Evolutionary conservation across 179 eudicot genomes (phyloP), one percentile per base, ranked within the genome.

Genomic region (Gypsophila paniculata): DNA sequence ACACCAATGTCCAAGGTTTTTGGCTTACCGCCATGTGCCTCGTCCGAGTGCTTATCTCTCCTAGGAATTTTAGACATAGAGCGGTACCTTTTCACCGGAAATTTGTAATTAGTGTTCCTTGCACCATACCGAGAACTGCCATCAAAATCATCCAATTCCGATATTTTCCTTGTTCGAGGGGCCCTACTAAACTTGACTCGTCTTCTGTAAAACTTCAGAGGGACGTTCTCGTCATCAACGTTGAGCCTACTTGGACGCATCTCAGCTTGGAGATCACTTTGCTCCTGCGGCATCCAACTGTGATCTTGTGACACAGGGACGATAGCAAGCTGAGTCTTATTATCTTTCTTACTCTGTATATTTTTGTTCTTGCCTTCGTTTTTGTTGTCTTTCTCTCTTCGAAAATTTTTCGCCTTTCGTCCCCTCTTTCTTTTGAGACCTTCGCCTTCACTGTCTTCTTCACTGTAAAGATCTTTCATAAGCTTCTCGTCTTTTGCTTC

Each of bases 1-100:
- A 81, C 78, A 25, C 81, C 80, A 11, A 89, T 84, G 75, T 82
- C 82, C 52, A 86, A 83, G 14, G 88, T 76, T 61, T 81, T 87
- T 82, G 75, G 86, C 52, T 75, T 61, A 64, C 61, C 19, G 22
- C 75, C 69, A 29, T 66, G 52, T 6, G 75, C 68, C 70, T 71
- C 82, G 11, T 82, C 83, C 17, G 82, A 57, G 48, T 71, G 53
- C 74, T 72, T 68, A 59, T 76, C 74, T 21, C 75, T 71, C 36
- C 80, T 61, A 15, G 76, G 74, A 25, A 73, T 14, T 5, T 72
- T 29, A 29, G 61, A 12, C 21, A 71, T n/a, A 2, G 72, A 18
- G 38, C 66, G 76, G 14, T 79, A 67, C 44, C 65, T 74, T 29
- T 46, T 78, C 32, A 23, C 46, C 19, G 32, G 69, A 12, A 70